Evolutionary conservation across 1,284 basidiomycete species (phyloP).

Genomic region (Wallemia hederae): DNA sequence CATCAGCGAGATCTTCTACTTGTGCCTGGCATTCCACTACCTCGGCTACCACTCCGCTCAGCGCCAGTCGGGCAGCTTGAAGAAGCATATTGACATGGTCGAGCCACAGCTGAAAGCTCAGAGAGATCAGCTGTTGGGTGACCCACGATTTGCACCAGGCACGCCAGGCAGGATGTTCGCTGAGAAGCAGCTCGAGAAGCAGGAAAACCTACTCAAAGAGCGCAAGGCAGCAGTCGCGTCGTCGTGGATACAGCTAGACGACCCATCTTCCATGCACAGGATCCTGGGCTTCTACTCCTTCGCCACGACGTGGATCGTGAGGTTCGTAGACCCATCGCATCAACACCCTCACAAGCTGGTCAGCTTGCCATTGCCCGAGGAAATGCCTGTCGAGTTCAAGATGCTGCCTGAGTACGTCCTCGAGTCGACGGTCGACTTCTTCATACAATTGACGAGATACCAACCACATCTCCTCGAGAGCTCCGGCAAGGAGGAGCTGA

Average conservation of each 20-base stretch:
- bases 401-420: slow-evolving; percentile 82
- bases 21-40: slow-evolving; percentile 55
- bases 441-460: slow-evolving; percentile 27
- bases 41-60: slow-evolving; percentile 57
- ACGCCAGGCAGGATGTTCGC: not conserved
- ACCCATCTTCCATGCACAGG: slow-evolving; percentile 52
- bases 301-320: slow-evolving; percentile 77
- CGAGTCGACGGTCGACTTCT: slow-evolving; percentile 77
- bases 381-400: slow-evolving; percentile 56
- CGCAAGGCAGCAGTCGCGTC: slow-evolving; percentile 26
- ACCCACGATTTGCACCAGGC: not conserved
- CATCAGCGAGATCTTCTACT: slow-evolving; percentile 81
- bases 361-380: slow-evolving; percentile 50
- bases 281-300: slow-evolving; percentile 63
- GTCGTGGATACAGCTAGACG: slow-evolving; percentile 56
- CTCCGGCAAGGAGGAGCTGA: slow-evolving; percentile 56
- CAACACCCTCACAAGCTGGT: slow-evolving; percentile 39
- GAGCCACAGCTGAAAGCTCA: slow-evolving; percentile 38
- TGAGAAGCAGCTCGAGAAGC: not conserved
- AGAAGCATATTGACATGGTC: slow-evolving; percentile 42
- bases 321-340: slow-evolving; percentile 60
- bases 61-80: slow-evolving; percentile 35
- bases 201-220: slow-evolving; percentile 5
- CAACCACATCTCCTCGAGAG: slow-evolving; percentile 52
- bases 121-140: not conserved